Base-by-base conservation (phyloP, 257 asterid genomes). In the Haberlea rhodopensis region DNA sequence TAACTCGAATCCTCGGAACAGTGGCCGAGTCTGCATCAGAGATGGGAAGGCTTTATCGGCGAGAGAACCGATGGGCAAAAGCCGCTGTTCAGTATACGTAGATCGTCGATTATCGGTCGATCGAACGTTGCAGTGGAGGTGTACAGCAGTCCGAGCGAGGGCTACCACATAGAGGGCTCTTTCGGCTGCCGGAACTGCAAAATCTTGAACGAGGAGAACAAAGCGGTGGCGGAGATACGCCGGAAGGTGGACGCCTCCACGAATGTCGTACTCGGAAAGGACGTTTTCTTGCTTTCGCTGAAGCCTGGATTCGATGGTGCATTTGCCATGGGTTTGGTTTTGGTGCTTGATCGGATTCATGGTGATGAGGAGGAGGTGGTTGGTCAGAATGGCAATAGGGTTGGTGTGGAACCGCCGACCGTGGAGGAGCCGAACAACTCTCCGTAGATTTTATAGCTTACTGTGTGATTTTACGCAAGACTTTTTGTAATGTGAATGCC, bases 21-120 rank as follows among this genome's bases (percentile, higher is more conserved):
- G 96, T 76, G 94, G 71, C 91, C 95, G 60, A 88, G 96, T 60
- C 72, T 88, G 25, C 96, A 88, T 68, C 81, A 77, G 11, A 79
- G 96, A 5, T 86, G 95, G 96, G 95, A 85, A 65, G 95, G 95
- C 15, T 88, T 75, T 62, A 48, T 53, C 2, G 95, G 96, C 8
- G 96, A 88, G 67, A 22, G 89, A 37, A 60, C 2, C 11, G 87
- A 82, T 10, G 89, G 81, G 3, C 66, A 81, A 40, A 77, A 79
- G 57, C 81, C 91, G 22, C 60, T 79, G 26, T 84, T 84, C 83
- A 81, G 87, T 70, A 82, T 84, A 0, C 73, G 90, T 18, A 70
- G 87, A 73, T 78, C 90, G 23, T 81, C 90, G 18, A 84, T 84
- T 56, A 79, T 84, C 32, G 90, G 90, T 67, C 79, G 90, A 73